Base-by-base conservation (phyloP, 768 basidiomycete species). In the Roridomyces roridus region DNA sequence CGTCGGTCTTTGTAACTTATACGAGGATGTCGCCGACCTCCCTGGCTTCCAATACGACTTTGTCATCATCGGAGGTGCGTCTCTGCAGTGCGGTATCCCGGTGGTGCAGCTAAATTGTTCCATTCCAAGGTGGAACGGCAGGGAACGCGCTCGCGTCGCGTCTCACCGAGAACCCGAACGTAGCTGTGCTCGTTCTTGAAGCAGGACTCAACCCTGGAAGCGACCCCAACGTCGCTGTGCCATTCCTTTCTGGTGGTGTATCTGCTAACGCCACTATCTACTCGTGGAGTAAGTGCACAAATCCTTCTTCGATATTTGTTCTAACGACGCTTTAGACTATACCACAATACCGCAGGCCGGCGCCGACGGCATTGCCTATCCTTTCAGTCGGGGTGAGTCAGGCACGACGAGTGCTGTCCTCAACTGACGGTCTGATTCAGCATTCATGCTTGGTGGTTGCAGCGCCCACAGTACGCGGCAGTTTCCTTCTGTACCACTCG, bases 231-330 rank as follows among this genome's bases (percentile, higher is more conserved):
- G 25, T 31, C 20, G 18, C 41, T 24, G n/a, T 51, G 39, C 50
- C 50, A n/a, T 51, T 51, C 20, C 1, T 42, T 21, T 15, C 50
- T 25, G 41, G 41, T 35, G 40, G 11, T 12, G 26, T 51, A 23
- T n/a, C 50, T 1, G 23, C 41, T 29, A 25, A n/a, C 6, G 48
- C 23, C 21, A 37, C 29, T 14, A 14, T 43, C 24, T 53, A 53
- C 34, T 44, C 42, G 24, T 53, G 51, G 51, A 53, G 51, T 53
- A 44, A 25, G 26, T 50, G n/a, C n/a, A n/a, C n/a, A n/a, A n/a
- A n/a, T n/a, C n/a, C n/a, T n/a, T n/a, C n/a, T n/a, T n/a, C n/a
- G n/a, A n/a, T n/a, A n/a, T n/a, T n/a, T n/a, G n/a, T 29, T 6
- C 10, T 41, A 29, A 41, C 10, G 20, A n/a, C 26, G 41, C 18